Evolutionary conservation across 2,329 filamentous ascomycete species (phyloP).

Genomic region (Xylariales sp.): DNA sequence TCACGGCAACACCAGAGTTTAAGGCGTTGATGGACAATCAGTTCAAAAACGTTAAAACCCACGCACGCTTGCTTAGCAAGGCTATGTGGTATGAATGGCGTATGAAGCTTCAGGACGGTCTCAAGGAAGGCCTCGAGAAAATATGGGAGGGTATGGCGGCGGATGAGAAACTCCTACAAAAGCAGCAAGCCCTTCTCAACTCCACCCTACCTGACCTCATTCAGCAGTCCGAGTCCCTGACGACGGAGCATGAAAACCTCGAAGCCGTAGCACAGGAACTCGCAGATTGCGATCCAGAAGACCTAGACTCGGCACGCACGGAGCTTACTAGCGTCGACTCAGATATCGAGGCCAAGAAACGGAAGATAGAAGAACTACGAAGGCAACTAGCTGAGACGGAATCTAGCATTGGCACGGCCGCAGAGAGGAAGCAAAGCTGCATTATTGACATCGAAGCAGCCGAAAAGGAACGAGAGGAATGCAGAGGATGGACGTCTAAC

Average conservation of each 20-base stretch:
- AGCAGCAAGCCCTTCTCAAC: slow-evolving; percentile 76
- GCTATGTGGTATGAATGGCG: slow-evolving; percentile 99
- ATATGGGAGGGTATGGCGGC: slow-evolving; percentile 80
- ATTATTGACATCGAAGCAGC: slow-evolving; percentile 82
- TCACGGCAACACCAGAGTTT: slow-evolving; percentile 84
- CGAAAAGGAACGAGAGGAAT: slow-evolving; percentile 86
- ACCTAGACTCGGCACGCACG: slow-evolving; percentile 78
- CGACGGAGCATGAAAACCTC: slow-evolving; percentile 73
- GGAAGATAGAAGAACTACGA: slow-evolving; percentile 73
- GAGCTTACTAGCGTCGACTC: slow-evolving; percentile 72
- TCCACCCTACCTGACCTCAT: slow-evolving; percentile 73
- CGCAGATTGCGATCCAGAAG: slow-evolving; percentile 82
- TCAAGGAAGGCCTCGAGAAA: slow-evolving; percentile 82
- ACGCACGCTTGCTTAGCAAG: slow-evolving; percentile 89
- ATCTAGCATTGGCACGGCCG: slow-evolving; percentile 69
- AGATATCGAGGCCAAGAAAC: slow-evolving; percentile 76
- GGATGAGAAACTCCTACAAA: slow-evolving; percentile 74
- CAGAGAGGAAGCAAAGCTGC: slow-evolving; percentile 75
- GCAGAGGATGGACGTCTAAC: slow-evolving; percentile 84
- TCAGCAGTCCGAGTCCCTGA: slow-evolving; percentile 70
- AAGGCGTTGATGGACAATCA: slow-evolving; percentile 92
- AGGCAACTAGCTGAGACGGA: slow-evolving; percentile 76
- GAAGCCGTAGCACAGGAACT: slow-evolving; percentile 79
- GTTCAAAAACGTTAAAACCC: slow-evolving; percentile 96
- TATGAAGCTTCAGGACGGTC: slow-evolving; percentile 82